These are phyloP conservation scores for Avena insularis DNA, from an alignment of 176 grass and related monocot genomes.

Conservation along the genomic window DNA sequence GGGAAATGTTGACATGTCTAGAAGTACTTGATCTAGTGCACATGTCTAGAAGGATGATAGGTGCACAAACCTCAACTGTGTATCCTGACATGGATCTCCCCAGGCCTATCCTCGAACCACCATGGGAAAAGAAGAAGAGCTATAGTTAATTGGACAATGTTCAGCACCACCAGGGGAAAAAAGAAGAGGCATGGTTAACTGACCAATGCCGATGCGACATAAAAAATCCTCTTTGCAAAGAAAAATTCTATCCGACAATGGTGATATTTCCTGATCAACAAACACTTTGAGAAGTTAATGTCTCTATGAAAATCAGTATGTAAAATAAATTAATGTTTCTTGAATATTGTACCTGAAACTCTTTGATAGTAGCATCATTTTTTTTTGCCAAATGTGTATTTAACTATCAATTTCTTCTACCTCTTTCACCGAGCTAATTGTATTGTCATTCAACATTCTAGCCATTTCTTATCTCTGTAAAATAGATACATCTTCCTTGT, in stretches of 20 bases:
- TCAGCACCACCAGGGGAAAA: neutral
- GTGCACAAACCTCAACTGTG: neutral
- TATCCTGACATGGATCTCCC: neutral
- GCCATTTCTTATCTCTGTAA: too few relatives aligned
- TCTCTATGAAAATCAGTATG: neutral
- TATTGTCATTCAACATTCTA: neutral
- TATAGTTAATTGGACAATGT: neutral
- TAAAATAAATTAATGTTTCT: neutral
- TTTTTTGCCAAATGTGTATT: neutral
- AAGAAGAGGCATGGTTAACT: neutral
- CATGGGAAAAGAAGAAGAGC: neutral
- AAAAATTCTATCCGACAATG: neutral
- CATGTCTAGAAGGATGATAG: neutral
- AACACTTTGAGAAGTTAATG: neutral
- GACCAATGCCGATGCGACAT: neutral
- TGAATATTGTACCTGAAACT: neutral
- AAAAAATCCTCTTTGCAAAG: neutral
- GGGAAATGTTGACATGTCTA: neutral
- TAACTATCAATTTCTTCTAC: neutral
- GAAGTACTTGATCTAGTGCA: neutral
- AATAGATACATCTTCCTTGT: too few relatives aligned
- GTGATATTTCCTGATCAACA: neutral
- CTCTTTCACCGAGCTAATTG: neutral
- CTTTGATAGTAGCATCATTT: neutral
- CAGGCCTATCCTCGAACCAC: neutral